These are phyloP conservation scores for Scleromitrula shiraiana DNA, from an alignment of 2,329 filamentous ascomycete genomes.

Conservation along the genomic window DNA sequence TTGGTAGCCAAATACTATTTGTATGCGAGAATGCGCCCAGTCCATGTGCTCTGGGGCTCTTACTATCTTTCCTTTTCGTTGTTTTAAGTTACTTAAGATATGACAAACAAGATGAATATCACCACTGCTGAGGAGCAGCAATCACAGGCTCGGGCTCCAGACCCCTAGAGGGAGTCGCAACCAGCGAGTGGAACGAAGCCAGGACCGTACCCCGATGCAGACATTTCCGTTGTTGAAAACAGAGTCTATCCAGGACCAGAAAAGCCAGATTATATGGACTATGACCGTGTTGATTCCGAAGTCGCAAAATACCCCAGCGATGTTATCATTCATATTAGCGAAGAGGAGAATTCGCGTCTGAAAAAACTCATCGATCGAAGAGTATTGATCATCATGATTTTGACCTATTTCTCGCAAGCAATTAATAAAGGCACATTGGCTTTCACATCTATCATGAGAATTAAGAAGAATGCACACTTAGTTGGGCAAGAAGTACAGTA, in stretches of 20 bases:
- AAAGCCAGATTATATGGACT: constrained; percentile 42
- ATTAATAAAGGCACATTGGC: constrained; percentile 28
- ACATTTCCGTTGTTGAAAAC: background rate
- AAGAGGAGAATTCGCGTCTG: constrained; percentile 52
- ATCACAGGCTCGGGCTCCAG: background rate
- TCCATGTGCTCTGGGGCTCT: background rate
- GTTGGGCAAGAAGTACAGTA: constrained; percentile 45
- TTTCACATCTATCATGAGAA: constrained; percentile 26
- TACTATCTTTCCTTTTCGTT: background rate
- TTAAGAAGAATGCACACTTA: constrained; percentile 19
- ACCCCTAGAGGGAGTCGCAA: too few relatives aligned
- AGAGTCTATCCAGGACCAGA: constrained; percentile 24
- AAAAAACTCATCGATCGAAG: constrained; percentile 59
- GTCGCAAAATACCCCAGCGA: constrained; percentile 60
- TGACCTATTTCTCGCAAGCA: constrained; percentile 40
- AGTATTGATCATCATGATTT: constrained; percentile 62
- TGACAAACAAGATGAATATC: too few relatives aligned
- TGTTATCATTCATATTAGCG: constrained; percentile 46
- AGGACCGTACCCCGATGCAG: background rate
- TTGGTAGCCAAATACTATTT: background rate
- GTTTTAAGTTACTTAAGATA: background rate
- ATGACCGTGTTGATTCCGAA: constrained; percentile 58
- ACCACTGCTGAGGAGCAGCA: too few relatives aligned
- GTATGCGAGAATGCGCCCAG: background rate
- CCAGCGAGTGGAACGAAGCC: too few relatives aligned